Evolutionary conservation across 768 basidiomycete genomes (phyloP), one percentile per base, ranked within the genome.

Genomic region (Suillus variegatus): DNA sequence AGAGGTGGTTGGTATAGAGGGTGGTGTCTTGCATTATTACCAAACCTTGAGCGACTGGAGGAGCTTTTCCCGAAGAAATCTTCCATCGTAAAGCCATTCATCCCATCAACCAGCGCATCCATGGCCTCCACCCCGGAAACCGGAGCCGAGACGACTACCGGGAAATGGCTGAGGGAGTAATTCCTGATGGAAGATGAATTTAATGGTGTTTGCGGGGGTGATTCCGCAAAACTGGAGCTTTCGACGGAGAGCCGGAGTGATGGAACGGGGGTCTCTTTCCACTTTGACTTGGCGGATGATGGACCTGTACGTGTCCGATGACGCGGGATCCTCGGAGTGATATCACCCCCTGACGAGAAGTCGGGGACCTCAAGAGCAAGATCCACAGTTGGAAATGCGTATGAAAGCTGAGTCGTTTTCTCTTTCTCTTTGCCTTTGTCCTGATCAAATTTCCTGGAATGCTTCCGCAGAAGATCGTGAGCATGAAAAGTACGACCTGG

Each of bases 41-140:
- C 82, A 71, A 87, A 86, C 66, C 87, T 83, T 57, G 83, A 76
- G 18, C 86, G 83, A 71, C 74, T 79, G 38, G 85, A 82, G 16
- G 82, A 68, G 61, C 79, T 77, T 52, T 70, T 79, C 61, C 71
- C 80, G 67, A 85, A 80, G 62, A 86, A 75, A 67, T 88, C 82
- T 63, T 91, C 88, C 52, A 83, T 85, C 43, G 77, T 81, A 36
- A 75, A 74, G 35, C 89, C 89, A 72, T 94, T 95, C 93, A 95
- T 94, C 10, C 91, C 91, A 68, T 94, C 93, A 8, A 95, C 93
- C 62, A 95, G 77, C 14, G 93, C 93, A 73, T 95, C 93, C 88
- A 95, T 91, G 10, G 87, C 88, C 78, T 94, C 93, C 10, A 95
- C 92, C 2, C 92, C 92, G 6, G 91, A 76, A 8, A 90, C 78